phyloP scores from a whole-genome alignment of 108 stramenopile genomes.

The Pseudonitzschia delicatissima region DNA sequence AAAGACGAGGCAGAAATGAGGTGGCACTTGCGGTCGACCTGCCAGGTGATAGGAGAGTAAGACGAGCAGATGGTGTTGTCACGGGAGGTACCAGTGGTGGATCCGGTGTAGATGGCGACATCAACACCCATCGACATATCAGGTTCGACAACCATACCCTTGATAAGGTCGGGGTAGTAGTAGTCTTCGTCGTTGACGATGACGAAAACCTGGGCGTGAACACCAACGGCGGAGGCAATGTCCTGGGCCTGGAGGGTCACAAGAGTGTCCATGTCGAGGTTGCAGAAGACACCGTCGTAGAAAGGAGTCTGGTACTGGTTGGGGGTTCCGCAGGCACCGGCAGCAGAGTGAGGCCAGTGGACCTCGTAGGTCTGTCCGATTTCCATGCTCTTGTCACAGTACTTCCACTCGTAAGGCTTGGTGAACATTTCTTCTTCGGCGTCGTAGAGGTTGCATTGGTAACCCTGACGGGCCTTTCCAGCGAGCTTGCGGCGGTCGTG shows the following conservation, averaged over 20 bases:
- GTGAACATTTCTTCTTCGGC: slow-evolving; percentile 37
- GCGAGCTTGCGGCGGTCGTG: slow-evolving; percentile 1
- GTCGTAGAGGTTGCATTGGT: slow-evolving; percentile 37
- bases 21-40: slow-evolving; percentile 75
- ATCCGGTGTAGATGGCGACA: slow-evolving; percentile 61
- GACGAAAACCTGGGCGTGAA: slow-evolving; percentile 57
- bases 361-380: slow-evolving; percentile 61
- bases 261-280: slow-evolving; percentile 6
- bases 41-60: slow-evolving; percentile 72
- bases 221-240: slow-evolving; percentile 42
- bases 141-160: slow-evolving; percentile 43
- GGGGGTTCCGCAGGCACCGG: slow-evolving; percentile 37
- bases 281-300: slow-evolving; percentile 51
- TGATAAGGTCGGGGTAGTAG: slow-evolving; percentile 44
- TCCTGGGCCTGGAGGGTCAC: neutral
- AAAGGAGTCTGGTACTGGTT: slow-evolving; percentile 55
- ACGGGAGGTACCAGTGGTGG: slow-evolving; percentile 53
- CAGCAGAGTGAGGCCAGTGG: slow-evolving; percentile 60
- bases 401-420: slow-evolving; percentile 43
- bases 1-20: slow-evolving; percentile 63
- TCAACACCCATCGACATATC: slow-evolving; percentile 40
- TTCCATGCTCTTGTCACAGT: slow-evolving; percentile 49
- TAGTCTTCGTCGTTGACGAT: slow-evolving; percentile 57
- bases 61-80: slow-evolving; percentile 53
- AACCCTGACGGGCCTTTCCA: slow-evolving; percentile 22